Evolutionary conservation across 306 rosid species (phyloP).

Genomic region (Medicago lupulina): DNA sequence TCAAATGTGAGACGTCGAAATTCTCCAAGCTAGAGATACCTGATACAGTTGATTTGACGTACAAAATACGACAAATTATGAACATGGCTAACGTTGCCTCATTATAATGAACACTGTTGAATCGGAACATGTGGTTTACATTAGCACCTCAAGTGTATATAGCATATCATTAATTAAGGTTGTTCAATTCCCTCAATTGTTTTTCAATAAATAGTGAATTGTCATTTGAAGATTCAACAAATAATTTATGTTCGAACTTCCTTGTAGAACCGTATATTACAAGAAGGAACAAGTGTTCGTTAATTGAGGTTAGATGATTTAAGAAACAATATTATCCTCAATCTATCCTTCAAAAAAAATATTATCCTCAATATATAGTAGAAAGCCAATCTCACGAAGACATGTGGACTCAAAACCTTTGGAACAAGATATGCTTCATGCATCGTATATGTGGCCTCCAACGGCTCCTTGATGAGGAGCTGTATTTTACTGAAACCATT

Average conservation of each 20-base stretch:
- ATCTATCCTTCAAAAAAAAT: too few relatives aligned
- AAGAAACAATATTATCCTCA: too few relatives aligned
- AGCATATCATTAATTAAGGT: background rate
- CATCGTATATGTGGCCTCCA: too few relatives aligned
- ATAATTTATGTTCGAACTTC: background rate
- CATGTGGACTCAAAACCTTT: too few relatives aligned
- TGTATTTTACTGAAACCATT: too few relatives aligned
- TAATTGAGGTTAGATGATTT: too few relatives aligned
- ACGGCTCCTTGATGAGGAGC: too few relatives aligned
- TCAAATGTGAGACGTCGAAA: background rate
- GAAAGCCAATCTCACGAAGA: too few relatives aligned
- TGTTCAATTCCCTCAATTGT: background rate
- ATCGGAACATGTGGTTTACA: background rate
- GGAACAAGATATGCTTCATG: too few relatives aligned
- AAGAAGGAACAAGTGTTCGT: too few relatives aligned
- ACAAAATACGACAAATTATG: background rate
- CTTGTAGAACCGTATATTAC: background rate
- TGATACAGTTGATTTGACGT: slow-evolving; percentile 12
- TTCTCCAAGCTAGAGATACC: slow-evolving; percentile 5
- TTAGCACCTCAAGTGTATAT: background rate
- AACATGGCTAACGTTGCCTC: background rate
- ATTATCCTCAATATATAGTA: too few relatives aligned
- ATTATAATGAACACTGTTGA: background rate
- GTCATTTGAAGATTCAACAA: background rate
- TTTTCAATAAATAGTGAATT: background rate